Evolutionary conservation across 495 filamentous ascomycete species (phyloP).

Genomic region (Penicillium herquei): DNA sequence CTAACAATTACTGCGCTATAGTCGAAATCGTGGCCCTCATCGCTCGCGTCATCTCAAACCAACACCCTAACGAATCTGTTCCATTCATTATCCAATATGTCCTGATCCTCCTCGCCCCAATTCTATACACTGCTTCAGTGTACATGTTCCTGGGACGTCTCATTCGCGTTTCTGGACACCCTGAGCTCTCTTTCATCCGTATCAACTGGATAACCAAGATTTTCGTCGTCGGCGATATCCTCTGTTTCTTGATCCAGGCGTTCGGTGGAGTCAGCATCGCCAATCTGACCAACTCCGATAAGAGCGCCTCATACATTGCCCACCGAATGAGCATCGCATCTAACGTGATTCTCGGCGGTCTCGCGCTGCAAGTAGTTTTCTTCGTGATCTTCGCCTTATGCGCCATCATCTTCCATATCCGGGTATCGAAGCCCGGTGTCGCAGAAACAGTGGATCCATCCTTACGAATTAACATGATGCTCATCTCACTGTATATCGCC

Average conservation of each 20-base stretch:
- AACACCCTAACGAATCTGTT: background rate
- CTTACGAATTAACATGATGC: background rate
- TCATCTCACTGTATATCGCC: constrained; percentile 2
- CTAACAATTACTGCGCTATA: background rate
- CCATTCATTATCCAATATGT: constrained; percentile 10
- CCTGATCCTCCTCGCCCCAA: constrained; percentile 9
- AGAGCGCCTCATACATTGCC: constrained; percentile 3
- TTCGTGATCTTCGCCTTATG: constrained; percentile 51
- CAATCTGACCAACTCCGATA: background rate
- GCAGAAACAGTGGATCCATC: background rate
- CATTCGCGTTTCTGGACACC: constrained; percentile 48
- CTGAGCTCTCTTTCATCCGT: constrained; percentile 18
- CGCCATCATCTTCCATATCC: constrained; percentile 39
- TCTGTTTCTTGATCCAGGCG: constrained; percentile 59
- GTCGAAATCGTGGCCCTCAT: constrained; percentile 7
- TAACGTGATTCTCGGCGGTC: constrained; percentile 55
- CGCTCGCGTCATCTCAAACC: background rate
- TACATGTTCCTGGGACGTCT: constrained; percentile 67
- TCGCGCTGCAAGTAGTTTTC: constrained; percentile 60
- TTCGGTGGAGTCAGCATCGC: constrained; percentile 40
- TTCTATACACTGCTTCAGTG: constrained; percentile 54
- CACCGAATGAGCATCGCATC: constrained; percentile 19
- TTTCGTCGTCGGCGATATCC: constrained; percentile 60
- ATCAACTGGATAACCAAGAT: constrained; percentile 52
- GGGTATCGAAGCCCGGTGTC: constrained; percentile 20